These are phyloP conservation scores for Penicillium pulvis DNA, from an alignment of 495 filamentous ascomycete genomes.

Conservation along the genomic window DNA sequence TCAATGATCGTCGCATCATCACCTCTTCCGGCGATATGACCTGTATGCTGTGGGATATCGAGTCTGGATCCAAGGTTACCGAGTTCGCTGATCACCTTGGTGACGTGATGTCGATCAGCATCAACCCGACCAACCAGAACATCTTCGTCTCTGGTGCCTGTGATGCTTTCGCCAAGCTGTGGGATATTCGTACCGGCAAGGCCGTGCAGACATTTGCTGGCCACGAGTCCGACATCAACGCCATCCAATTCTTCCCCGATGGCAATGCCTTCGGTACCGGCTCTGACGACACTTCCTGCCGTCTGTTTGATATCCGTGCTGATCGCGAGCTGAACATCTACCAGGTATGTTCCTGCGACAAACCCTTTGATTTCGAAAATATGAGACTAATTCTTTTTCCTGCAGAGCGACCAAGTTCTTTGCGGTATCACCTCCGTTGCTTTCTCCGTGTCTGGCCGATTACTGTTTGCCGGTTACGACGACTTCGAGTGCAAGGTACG, in stretches of 20 bases:
- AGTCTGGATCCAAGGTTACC: slow-evolving; percentile 94
- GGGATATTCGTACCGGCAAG: slow-evolving; percentile 98
- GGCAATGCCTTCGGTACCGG: slow-evolving; percentile 98
- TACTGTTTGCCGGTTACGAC: slow-evolving; percentile 97
- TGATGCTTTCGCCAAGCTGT: slow-evolving; percentile 97
- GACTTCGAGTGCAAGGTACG: slow-evolving; percentile 99
- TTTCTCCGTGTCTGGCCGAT: slow-evolving; percentile 93
- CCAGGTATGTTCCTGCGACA: slow-evolving; percentile 58
- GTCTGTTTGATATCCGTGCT: slow-evolving; percentile 95
- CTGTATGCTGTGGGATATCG: slow-evolving; percentile 99
- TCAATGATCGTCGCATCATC: slow-evolving; percentile 96
- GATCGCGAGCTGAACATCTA: slow-evolving; percentile 96
- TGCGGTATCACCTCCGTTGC: slow-evolving; percentile 98
- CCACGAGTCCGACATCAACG: slow-evolving; percentile 99
- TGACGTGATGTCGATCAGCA: slow-evolving; percentile 99
- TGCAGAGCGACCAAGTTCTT: slow-evolving; percentile 91
- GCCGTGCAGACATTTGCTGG: slow-evolving; percentile 98
- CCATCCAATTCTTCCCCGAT: slow-evolving; percentile 99
- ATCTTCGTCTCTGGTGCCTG: slow-evolving; percentile 96
- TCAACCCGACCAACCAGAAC: slow-evolving; percentile 98
- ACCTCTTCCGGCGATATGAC: slow-evolving; percentile 99
- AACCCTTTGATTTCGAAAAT: background rate
- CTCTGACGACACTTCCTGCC: slow-evolving; percentile 96
- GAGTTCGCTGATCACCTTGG: slow-evolving; percentile 98
- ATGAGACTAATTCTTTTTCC: slow-evolving; percentile 17